Evolutionary conservation across 495 filamentous ascomycete genomes (phyloP), one percentile per base, ranked within the genome.

Genomic region (Xylaria scruposa): DNA sequence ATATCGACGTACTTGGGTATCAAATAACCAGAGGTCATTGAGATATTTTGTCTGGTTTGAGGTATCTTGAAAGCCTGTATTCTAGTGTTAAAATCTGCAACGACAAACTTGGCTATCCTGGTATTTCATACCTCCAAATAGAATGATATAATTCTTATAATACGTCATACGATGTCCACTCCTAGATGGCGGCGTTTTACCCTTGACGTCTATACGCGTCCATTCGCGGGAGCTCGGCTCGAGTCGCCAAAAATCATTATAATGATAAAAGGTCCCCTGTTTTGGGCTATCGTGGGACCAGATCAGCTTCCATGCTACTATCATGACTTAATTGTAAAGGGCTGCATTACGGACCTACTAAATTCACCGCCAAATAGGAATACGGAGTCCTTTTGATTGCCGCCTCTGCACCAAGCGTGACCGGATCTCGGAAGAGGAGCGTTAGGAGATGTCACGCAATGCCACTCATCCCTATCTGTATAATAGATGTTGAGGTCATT

Each of bases 221-320:
- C 96, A 99, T 83, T 99, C 96, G 68, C 93, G 87, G 0, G 90
- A 88, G 7, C 87, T 85, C 0, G 94, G 90, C 65, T 97, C 94
- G 46, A 98, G 89, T 40, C 92, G 87, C 96, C 96, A 99, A 78
- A 98, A 98, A 78, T 98, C 96, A 80, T 97, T 97, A 83, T 99
- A 99, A 76, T 99, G 96, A 78, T 99, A 98, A 79, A 99, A 99
- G 1, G 95, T 99, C 4, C 96, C 96, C 79, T 99, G 96, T 77
- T 98, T 99, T 1, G 96, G 96, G 59, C 77, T 79, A 70, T 70
- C 24, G 47, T 51, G 33, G 26, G 33, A 54, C 36, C 13, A 19
- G 19, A 56, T 70, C 60, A 70, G 68, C n/a, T 56, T 63, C 33
- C 36, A 31, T 60, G 70, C 46, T 69, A 33, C 10, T 86, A 90